Evolutionary conservation across 1,284 basidiomycete species (phyloP), one percentile per base, ranked within the genome.

Genomic region (Rhodotorula mucilaginosa): DNA sequence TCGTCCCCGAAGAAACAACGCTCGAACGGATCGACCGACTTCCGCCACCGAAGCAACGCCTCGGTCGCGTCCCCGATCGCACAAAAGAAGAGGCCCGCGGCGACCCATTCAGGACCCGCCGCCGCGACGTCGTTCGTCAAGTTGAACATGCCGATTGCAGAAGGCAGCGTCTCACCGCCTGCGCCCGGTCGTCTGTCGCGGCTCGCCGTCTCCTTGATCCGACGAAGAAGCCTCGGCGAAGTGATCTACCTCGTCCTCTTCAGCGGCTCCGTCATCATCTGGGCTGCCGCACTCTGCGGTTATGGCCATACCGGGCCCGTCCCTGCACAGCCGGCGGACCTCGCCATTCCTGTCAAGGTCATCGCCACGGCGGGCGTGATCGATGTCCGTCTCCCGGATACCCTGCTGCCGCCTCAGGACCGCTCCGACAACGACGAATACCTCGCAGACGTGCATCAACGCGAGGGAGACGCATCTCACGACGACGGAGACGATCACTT

Each of bases 201-300:
- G 29, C 52, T 69, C 49, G 51, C 64, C 39, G 65, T 62, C 60
- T 48, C 68, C 26, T 65, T 65, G 56, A 13, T 70, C 3, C 59
- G 68, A 21, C 64, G 64, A 19, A 48, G 29, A 15, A 58, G 56
- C 26, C n/a, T 65, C 15, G 54, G 59, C 68, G 71, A 73, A 57
- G 12, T 68, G 31, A 7, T 59, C 44, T 73, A 60, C 57, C 31
- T 64, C 51, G n/a, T 68, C 65, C 44, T 73, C n/a, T 73, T 73
- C 29, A 59, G 63, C n/a, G 65, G 48, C 3, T 31, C 62, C 8
- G 49, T 73, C 49, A 8, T 70, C 21, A 23, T 73, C 29, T 73
- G 69, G 60, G 34, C 48, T 2, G 16, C 52, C 3, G 66, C 71
- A 2, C 51, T 73, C 6, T 52, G 61, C 46, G 71, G 71, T 10